A percentile compares a stretch with the other conserved stretches of the same genome.
Evolutionary conservation across 108 stramenopile genomes (phyloP).

Genomic region (Stephanodiscus triporus): DNA sequence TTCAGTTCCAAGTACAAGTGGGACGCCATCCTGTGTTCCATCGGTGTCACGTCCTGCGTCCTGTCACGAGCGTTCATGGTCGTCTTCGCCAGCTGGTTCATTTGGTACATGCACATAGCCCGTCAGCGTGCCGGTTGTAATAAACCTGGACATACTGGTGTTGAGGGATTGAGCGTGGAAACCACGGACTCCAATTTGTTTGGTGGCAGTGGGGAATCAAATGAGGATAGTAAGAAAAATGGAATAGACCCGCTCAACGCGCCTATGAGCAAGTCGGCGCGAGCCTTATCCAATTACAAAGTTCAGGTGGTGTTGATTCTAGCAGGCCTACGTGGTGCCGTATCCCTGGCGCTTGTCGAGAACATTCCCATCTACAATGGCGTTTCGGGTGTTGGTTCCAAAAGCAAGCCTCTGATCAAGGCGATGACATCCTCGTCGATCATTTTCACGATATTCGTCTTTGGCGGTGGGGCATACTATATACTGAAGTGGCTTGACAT

Average conservation of each 20-base stretch:
- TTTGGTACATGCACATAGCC: constrained; percentile 59
- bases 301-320: constrained; percentile 80
- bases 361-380: constrained; percentile 84
- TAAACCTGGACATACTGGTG: not conserved
- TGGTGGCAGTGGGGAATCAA: not conserved
- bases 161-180: not conserved
- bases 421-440: constrained; percentile 87
- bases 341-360: constrained; percentile 86
- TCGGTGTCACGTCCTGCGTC: constrained; percentile 68
- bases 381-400: constrained; percentile 68
- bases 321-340: constrained; percentile 89
- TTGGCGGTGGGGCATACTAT: constrained; percentile 82
- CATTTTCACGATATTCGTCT: constrained; percentile 79
- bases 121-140: constrained; percentile 43
- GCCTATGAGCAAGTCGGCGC: constrained; percentile 50
- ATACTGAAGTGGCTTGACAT: constrained; percentile 55
- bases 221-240: constrained; percentile 3
- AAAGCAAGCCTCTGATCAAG: constrained; percentile 77
- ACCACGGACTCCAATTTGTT: not conserved
- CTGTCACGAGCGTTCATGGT: constrained; percentile 78
- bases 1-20: constrained; percentile 76
- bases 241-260: constrained; percentile 29
- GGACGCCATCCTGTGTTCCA: constrained; percentile 62
- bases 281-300: constrained; percentile 39
- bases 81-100: constrained; percentile 52